A percentile compares a stretch with the other conserved stretches of the same genome.
These are phyloP conservation scores for Kalmanozyma brasiliensis DNA, from an alignment of 1,284 basidiomycete genomes.

Conservation along the genomic window DNA sequence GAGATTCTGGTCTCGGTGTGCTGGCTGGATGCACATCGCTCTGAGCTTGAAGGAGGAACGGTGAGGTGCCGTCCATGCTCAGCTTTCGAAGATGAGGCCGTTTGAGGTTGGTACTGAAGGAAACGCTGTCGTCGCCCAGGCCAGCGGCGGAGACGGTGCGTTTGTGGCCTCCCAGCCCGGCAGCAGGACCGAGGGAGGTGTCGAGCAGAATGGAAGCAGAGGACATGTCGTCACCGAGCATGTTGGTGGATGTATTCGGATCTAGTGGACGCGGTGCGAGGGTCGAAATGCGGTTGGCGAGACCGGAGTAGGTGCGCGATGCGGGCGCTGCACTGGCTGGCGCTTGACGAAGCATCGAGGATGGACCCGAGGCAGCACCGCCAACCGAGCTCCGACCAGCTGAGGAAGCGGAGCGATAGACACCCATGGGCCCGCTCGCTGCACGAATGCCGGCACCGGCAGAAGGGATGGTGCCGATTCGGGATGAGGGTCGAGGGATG, in stretches of 20 bases:
- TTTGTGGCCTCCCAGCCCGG: constrained; percentile 11
- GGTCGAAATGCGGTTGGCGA: constrained; percentile 35
- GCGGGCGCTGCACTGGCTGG: constrained; percentile 29
- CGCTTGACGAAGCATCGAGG: constrained; percentile 23
- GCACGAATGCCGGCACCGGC: constrained; percentile 4
- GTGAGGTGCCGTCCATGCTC: constrained; percentile 38
- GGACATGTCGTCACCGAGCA: constrained; percentile 27
- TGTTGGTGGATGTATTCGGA: constrained; percentile 21
- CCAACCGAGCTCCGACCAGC: constrained; percentile 21
- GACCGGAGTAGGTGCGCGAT: constrained; percentile 29
- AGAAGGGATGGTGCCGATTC: constrained; percentile 11
- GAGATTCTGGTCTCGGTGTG: constrained; percentile 31
- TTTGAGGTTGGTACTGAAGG: constrained; percentile 20
- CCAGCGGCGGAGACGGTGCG: constrained; percentile 36
- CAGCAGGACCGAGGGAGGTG: constrained; percentile 18
- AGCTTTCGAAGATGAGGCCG: constrained; percentile 38
- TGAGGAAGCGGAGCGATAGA: constrained; percentile 21
- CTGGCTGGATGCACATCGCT: constrained; percentile 26
- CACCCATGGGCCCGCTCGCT: constrained; percentile 35
- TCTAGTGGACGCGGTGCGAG: constrained; percentile 32
- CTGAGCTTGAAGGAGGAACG: constrained; percentile 33
- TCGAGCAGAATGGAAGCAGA: constrained; percentile 33
- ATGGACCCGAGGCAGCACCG: constrained; percentile 2
- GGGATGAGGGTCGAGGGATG: constrained; percentile 35
- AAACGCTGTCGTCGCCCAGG: constrained; percentile 22